phyloP scores from a whole-genome alignment of 306 rosid genomes.

The Fragaria iinumae region DNA sequence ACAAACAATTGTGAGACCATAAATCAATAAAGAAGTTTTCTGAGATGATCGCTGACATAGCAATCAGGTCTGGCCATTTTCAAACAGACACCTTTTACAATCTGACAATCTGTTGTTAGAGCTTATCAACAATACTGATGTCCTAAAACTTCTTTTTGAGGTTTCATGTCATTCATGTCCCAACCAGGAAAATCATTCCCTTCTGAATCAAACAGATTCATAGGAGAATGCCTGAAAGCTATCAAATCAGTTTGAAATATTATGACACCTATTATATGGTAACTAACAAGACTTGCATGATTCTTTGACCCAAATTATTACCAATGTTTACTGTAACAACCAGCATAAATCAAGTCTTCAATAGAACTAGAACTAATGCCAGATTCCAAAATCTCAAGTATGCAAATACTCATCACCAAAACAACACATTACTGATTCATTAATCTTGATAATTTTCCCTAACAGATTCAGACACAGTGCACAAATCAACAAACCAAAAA shows the following conservation, averaged over 20 bases:
- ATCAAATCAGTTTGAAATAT: not conserved
- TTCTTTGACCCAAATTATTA: not conserved
- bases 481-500: constrained; percentile 9
- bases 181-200: not conserved
- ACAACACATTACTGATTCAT: not conserved
- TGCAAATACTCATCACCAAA: constrained; percentile 2
- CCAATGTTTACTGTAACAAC: not conserved
- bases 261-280: not conserved
- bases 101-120: not conserved
- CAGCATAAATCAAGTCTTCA: not conserved
- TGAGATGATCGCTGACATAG: not conserved
- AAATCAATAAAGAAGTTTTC: not conserved
- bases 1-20: not conserved
- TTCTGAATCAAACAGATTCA: too few relatives aligned
- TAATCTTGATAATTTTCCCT: not conserved
- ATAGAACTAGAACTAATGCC: not conserved
- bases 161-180: not conserved
- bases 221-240: not conserved
- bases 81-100: not conserved
- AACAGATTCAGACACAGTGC: not conserved
- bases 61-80: not conserved
- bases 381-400: not conserved
- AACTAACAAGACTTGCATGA: not conserved
- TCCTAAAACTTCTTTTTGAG: not conserved
- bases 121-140: not conserved